Evolutionary conservation across 495 filamentous ascomycete species (phyloP).

Genomic region (Neurospora cerealis): DNA sequence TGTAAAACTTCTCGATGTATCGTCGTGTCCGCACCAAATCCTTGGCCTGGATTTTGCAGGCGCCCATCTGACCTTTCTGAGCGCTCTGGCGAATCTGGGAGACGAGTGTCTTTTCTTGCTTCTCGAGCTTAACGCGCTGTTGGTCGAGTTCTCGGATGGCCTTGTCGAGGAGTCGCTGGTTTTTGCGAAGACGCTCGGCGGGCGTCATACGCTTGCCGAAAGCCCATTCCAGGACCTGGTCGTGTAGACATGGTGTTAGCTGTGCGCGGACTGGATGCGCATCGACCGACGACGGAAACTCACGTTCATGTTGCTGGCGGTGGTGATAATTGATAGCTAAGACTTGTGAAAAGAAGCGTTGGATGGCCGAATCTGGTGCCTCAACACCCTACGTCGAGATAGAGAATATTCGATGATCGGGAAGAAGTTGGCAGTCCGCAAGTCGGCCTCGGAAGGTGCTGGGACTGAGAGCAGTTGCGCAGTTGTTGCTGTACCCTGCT

Average conservation of each 20-base stretch:
- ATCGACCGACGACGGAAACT: constrained; percentile 1
- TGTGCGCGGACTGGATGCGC: not conserved
- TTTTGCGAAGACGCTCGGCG: constrained; percentile 89
- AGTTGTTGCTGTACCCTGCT: not conserved
- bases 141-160: constrained; percentile 93
- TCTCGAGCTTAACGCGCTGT: constrained; percentile 87
- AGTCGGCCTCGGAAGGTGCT: not conserved
- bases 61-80: constrained; percentile 92
- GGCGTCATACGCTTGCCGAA: constrained; percentile 98
- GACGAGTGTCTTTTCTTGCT: constrained; percentile 95
- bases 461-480: not conserved
- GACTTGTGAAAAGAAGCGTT: not conserved
- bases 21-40: constrained; percentile 87
- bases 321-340: not conserved
- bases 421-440: not conserved
- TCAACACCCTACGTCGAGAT: not conserved
- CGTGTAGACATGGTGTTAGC: not conserved
- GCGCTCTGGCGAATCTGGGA: constrained; percentile 95
- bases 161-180: constrained; percentile 92
- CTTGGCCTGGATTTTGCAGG: constrained; percentile 95
- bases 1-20: constrained; percentile 96
- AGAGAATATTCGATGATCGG: not conserved
- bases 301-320: constrained; percentile 25
- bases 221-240: constrained; percentile 91
- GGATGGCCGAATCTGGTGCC: not conserved